Conservation (phyloP, 345 rosid genomes). For the Eucalyptus rudis region DNA sequence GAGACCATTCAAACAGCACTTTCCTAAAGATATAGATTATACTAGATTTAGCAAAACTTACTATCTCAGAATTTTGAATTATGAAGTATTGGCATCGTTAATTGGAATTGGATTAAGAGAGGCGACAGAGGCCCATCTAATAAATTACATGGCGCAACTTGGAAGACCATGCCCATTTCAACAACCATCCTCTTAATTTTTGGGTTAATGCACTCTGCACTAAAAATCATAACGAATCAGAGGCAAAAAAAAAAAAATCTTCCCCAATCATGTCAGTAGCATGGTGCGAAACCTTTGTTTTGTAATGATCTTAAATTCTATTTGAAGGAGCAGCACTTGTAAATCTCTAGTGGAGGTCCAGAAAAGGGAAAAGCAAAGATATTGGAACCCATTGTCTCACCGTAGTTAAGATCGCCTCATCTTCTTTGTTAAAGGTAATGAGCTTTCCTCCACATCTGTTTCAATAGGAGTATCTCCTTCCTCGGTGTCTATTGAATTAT, state of each 20-base stretch:
- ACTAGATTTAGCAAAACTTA: too few relatives aligned
- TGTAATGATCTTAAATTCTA: not conserved
- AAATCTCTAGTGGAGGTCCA: not conserved
- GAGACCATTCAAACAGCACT: too few relatives aligned
- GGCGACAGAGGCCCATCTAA: fast-evolving
- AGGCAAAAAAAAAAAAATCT: fast-evolving
- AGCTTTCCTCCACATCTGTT: not conserved
- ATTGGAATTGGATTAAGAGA: not conserved
- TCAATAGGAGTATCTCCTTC: not conserved
- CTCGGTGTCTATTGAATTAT: not conserved
- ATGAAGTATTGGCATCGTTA: not conserved
- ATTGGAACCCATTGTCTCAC: not conserved
- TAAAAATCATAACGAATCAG: not conserved
- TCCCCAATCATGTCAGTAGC: not conserved
- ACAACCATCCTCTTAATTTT: not conserved
- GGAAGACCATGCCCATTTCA: not conserved
- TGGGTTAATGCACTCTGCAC: not conserved
- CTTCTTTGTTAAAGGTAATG: not conserved
- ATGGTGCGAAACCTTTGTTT: not conserved
- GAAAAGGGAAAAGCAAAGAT: not conserved
- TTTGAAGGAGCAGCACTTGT: not conserved
- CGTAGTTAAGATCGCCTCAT: not conserved
- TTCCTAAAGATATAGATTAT: too few relatives aligned
- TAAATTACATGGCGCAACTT: too few relatives aligned
- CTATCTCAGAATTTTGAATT: too few relatives aligned